Conservation (phyloP, 2,329 filamentous ascomycete species). For the Colletotrichum sp. region DNA sequence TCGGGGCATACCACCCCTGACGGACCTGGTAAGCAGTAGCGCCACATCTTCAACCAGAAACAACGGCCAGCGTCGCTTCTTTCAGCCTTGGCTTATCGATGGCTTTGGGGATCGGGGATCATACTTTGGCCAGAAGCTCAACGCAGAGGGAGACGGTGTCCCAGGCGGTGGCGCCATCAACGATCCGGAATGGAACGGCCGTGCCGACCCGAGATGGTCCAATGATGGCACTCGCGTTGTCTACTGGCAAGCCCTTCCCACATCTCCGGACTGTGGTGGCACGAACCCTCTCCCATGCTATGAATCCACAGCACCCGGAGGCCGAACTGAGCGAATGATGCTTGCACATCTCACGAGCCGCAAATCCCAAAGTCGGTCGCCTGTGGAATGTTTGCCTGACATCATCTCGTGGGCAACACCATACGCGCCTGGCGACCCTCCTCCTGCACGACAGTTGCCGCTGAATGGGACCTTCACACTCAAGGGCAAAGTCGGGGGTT, state of each 20-base stretch:
- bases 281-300: constrained; percentile 42
- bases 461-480: constrained; percentile 23
- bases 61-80: constrained; percentile 45
- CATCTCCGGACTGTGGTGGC: constrained; percentile 43
- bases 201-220: constrained; percentile 44
- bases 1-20: constrained; percentile 41
- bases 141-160: constrained; percentile 32
- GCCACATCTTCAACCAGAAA: constrained; percentile 42
- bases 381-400: neutral
- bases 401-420: neutral
- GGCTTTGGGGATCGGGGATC: constrained; percentile 41
- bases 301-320: constrained; percentile 38
- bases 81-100: constrained; percentile 45
- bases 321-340: constrained; percentile 41
- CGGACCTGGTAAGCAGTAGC: constrained; percentile 33
- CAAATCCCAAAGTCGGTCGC: constrained; percentile 26
- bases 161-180: constrained; percentile 34
- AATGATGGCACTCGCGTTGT: constrained; percentile 43
- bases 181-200: constrained; percentile 48
- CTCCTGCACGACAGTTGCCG: neutral
- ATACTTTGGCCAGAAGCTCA: constrained; percentile 45
- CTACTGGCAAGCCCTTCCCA: constrained; percentile 40
- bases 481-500: constrained; percentile 17
- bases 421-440: neutral
- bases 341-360: constrained; percentile 39